These are phyloP conservation scores for Mortierella sp. DNA, from an alignment of 371 early-diverging fungal genomes.

Conservation along the genomic window DNA sequence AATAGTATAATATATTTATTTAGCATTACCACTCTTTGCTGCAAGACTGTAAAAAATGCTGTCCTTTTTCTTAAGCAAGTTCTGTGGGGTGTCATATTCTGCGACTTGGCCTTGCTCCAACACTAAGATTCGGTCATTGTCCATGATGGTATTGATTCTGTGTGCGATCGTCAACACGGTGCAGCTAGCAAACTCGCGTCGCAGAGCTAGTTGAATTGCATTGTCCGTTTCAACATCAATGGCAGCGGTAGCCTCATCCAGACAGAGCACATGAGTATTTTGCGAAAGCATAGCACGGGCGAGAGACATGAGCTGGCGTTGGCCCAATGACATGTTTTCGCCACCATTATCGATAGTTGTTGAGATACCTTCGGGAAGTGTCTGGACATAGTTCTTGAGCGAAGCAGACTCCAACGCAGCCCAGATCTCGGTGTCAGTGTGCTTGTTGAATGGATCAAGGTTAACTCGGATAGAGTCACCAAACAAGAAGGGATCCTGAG, in stretches of 20 bases:
- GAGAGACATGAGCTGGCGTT: slow-evolving; percentile 83
- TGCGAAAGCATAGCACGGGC: slow-evolving; percentile 76
- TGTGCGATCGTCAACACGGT: slow-evolving; percentile 89
- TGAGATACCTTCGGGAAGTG: slow-evolving; percentile 63
- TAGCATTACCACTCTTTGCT: background rate
- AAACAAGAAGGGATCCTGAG: slow-evolving; percentile 93
- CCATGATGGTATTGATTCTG: slow-evolving; percentile 83
- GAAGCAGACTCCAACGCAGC: slow-evolving; percentile 73
- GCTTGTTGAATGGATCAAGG: slow-evolving; percentile 82
- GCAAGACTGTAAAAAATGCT: slow-evolving; percentile 66
- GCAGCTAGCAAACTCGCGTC: slow-evolving; percentile 78
- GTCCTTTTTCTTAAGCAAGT: slow-evolving; percentile 61
- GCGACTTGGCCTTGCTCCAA: slow-evolving; percentile 76
- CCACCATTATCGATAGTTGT: slow-evolving; percentile 69
- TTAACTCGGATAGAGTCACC: slow-evolving; percentile 79
- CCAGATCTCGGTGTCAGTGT: slow-evolving; percentile 85
- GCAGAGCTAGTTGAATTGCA: slow-evolving; percentile 80
- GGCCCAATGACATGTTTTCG: slow-evolving; percentile 78
- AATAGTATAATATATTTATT: slow-evolving; percentile 3
- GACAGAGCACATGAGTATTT: slow-evolving; percentile 69
- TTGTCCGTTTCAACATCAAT: slow-evolving; percentile 78
- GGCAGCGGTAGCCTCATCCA: slow-evolving; percentile 72
- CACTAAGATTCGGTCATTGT: slow-evolving; percentile 85
- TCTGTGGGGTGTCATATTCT: slow-evolving; percentile 80
- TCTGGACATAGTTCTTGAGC: slow-evolving; percentile 60